A percentile compares a stretch with the other conserved stretches of the same genome.
Conservation (phyloP, 2,329 filamentous ascomycete genomes). For the Colletotrichum lini region DNA sequence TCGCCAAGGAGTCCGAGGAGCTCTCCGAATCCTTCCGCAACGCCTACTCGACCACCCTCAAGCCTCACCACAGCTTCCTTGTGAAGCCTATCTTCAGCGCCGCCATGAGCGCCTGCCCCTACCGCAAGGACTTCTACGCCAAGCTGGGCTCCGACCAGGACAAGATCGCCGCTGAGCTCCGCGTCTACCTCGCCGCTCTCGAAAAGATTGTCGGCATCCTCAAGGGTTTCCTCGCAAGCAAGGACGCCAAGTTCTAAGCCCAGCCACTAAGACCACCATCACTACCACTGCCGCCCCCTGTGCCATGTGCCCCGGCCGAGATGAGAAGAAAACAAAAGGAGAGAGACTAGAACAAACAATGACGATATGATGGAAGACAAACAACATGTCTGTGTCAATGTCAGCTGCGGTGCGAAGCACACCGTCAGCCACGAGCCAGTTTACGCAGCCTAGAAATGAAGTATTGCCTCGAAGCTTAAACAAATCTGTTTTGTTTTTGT, state of each 20-base stretch:
- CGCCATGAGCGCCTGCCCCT: conserved; percentile 93
- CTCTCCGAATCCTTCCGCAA: conserved; percentile 88
- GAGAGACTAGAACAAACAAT: conserved; percentile 22
- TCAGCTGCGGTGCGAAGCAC: conserved; percentile 29
- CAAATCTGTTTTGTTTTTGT: conserved; percentile 9
- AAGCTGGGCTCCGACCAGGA: conserved; percentile 81
- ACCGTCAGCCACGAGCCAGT: conserved; percentile 27
- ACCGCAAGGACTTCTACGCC: conserved; percentile 91
- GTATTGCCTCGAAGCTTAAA: conserved; percentile 26
- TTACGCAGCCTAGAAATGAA: conserved; percentile 42
- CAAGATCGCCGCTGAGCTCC: conserved; percentile 75
- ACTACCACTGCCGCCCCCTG: too few relatives aligned
- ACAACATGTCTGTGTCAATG: conserved; percentile 24
- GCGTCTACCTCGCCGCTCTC: conserved; percentile 81
- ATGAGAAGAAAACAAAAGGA: conserved; percentile 6
- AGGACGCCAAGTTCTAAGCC: conserved; percentile 71
- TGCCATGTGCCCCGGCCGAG: not conserved
- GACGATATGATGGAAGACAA: conserved; percentile 32
- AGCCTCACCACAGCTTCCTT: conserved; percentile 92
- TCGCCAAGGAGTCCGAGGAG: conserved; percentile 78
- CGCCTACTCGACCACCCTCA: conserved; percentile 89
- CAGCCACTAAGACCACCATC: not conserved
- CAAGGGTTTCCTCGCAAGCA: conserved; percentile 69
- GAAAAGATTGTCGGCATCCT: conserved; percentile 86
- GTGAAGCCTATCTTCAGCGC: conserved; percentile 93